These are phyloP conservation scores for Massarina eburnea DNA, from an alignment of 2,329 filamentous ascomycete species.

Conservation along the genomic window DNA sequence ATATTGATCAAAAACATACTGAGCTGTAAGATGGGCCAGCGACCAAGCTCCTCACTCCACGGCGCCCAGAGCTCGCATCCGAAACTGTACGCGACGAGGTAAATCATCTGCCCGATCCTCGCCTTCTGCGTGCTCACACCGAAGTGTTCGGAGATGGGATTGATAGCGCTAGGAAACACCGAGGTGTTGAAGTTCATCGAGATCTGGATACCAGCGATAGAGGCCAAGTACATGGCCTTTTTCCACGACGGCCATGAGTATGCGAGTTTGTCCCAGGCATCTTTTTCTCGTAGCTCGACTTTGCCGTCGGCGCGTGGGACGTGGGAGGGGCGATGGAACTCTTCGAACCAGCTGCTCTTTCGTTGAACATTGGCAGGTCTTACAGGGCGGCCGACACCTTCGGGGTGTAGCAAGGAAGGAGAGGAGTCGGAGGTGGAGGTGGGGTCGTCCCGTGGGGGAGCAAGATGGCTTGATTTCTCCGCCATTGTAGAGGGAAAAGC, in stretches of 20 bases:
- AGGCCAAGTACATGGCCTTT: slow-evolving; percentile 55
- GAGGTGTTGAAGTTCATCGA: slow-evolving; percentile 61
- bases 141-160: slow-evolving; percentile 61
- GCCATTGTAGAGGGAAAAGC: not conserved
- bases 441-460: not conserved
- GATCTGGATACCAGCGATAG: slow-evolving; percentile 56
- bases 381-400: not conserved
- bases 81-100: slow-evolving; percentile 77
- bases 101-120: slow-evolving; percentile 44
- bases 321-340: slow-evolving; percentile 8
- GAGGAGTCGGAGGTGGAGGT: not conserved
- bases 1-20: slow-evolving; percentile 72
- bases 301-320: slow-evolving; percentile 17
- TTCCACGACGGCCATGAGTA: slow-evolving; percentile 50
- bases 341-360: slow-evolving; percentile 7
- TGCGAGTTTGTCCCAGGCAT: slow-evolving; percentile 51
- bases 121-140: slow-evolving; percentile 33
- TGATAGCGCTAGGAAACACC: slow-evolving; percentile 56
- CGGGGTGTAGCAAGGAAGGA: not conserved
- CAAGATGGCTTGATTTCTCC: not conserved
- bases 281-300: slow-evolving; percentile 40
- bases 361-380: too few relatives aligned
- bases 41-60: slow-evolving; percentile 77
- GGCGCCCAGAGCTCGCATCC: slow-evolving; percentile 83
- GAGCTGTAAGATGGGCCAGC: slow-evolving; percentile 70